phyloP scores from a whole-genome alignment of 2,329 filamentous ascomycete species.

The Aspergillus aculeatus region DNA sequence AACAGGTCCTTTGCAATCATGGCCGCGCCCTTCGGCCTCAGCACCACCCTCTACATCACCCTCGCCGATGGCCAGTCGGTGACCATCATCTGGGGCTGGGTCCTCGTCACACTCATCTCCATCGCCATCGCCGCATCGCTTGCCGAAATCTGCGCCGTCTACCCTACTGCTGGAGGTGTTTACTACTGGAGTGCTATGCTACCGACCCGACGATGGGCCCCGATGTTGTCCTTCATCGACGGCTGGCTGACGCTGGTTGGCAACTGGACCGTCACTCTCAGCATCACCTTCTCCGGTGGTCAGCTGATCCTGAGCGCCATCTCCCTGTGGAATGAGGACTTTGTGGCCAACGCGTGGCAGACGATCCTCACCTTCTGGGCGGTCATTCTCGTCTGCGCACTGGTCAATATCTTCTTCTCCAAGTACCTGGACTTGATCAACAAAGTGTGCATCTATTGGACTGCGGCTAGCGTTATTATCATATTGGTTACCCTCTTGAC shows the following conservation, averaged over 20 bases:
- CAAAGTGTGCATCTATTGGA: constrained; percentile 73
- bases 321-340: constrained; percentile 68
- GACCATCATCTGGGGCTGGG: constrained; percentile 69
- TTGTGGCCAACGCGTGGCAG: constrained; percentile 66
- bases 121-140: constrained; percentile 64
- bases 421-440: constrained; percentile 67
- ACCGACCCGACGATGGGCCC: constrained; percentile 63
- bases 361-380: constrained; percentile 72
- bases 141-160: constrained; percentile 68
- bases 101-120: constrained; percentile 63
- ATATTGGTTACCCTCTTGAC: constrained; percentile 63
- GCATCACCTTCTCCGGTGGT: constrained; percentile 71
- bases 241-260: constrained; percentile 72
- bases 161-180: constrained; percentile 66
- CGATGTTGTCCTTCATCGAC: constrained; percentile 66
- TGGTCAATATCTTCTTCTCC: constrained; percentile 64
- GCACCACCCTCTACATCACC: constrained; percentile 67
- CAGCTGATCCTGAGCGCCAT: constrained; percentile 68
- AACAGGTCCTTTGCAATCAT: constrained; percentile 68
- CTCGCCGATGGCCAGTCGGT: constrained; percentile 68
- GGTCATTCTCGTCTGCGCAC: constrained; percentile 64
- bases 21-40: constrained; percentile 68
- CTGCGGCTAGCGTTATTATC: constrained; percentile 63
- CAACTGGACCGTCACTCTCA: constrained; percentile 67
- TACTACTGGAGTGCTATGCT: constrained; percentile 73